phyloP scores from a whole-genome alignment of 306 rosid species.

The Mucuna pruriens region DNA sequence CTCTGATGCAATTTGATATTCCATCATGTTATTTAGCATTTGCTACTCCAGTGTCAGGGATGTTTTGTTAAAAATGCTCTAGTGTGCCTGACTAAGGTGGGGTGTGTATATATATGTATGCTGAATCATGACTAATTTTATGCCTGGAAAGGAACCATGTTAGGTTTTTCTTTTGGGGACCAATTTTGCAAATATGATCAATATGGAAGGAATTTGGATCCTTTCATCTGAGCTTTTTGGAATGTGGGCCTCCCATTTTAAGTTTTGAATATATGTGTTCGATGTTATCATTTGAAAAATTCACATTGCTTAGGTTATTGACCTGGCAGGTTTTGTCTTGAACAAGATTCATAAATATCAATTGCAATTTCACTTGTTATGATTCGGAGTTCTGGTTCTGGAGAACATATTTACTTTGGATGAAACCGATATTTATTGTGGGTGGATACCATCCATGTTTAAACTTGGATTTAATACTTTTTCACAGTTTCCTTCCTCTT shows the following conservation, averaged over 20 bases:
- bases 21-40: conserved; percentile 31
- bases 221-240: not conserved
- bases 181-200: not conserved
- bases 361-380: not conserved
- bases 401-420: not conserved
- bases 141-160: conserved; percentile 1
- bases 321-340: not conserved
- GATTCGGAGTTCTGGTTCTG: not conserved
- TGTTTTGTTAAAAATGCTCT: conserved; percentile 26
- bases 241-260: not conserved
- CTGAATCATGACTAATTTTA: conserved; percentile 24
- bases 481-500: not conserved
- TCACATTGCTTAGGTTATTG: not conserved
- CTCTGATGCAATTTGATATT: conserved; percentile 14
- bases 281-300: not conserved
- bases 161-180: not conserved
- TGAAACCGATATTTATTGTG: not conserved
- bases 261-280: not conserved
- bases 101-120: conserved; percentile 21
- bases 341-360: conserved; percentile 11
- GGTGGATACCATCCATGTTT: not conserved
- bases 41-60: conserved; percentile 7
- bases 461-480: not conserved
- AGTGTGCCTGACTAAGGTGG: conserved; percentile 31
- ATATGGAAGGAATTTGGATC: conserved; percentile 12